Conservation (phyloP, 164 flowering plant genomes). For the Malania oleifera region DNA sequence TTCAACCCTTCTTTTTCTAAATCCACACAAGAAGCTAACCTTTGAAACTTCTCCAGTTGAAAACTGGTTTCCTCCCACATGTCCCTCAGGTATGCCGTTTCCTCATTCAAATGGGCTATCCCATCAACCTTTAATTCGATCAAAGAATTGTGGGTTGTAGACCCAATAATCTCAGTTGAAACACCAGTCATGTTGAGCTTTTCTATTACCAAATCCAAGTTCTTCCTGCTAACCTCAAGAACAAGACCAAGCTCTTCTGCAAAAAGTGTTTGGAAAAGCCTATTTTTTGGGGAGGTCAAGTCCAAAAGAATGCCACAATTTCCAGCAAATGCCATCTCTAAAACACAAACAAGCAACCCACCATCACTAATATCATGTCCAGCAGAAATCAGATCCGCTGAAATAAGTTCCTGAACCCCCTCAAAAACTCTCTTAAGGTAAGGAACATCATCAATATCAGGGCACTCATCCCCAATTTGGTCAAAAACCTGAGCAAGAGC, state of each 20-base stretch:
- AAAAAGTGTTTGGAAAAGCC: conserved; percentile 58
- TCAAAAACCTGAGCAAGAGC: conserved; percentile 89
- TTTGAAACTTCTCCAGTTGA: conserved; percentile 64
- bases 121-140: conserved; percentile 62
- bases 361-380: conserved; percentile 98
- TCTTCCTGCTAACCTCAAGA: conserved; percentile 61
- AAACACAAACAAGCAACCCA: conserved; percentile 56
- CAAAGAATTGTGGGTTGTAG: conserved; percentile 39
- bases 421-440: conserved; percentile 70
- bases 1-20: conserved; percentile 67
- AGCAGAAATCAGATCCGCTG: conserved; percentile 66
- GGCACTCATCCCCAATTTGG: conserved; percentile 81
- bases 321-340: conserved; percentile 99
- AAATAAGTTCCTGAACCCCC: conserved; percentile 58
- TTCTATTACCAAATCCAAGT: conserved; percentile 38
- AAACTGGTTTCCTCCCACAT: conserved; percentile 98
- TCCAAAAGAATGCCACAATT: conserved; percentile 67
- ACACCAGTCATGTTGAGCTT: conserved; percentile 38
- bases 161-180: conserved; percentile 61
- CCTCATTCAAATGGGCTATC: conserved; percentile 44
- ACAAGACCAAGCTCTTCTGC: conserved; percentile 93
- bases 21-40: conserved; percentile 79
- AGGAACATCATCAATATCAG: conserved; percentile 83
- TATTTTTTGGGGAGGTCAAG: conserved; percentile 44
- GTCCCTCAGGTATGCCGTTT: conserved; percentile 65